Evolutionary conservation across 768 basidiomycete genomes (phyloP), one percentile per base, ranked within the genome.

Genomic region (Lactarius sp.): DNA sequence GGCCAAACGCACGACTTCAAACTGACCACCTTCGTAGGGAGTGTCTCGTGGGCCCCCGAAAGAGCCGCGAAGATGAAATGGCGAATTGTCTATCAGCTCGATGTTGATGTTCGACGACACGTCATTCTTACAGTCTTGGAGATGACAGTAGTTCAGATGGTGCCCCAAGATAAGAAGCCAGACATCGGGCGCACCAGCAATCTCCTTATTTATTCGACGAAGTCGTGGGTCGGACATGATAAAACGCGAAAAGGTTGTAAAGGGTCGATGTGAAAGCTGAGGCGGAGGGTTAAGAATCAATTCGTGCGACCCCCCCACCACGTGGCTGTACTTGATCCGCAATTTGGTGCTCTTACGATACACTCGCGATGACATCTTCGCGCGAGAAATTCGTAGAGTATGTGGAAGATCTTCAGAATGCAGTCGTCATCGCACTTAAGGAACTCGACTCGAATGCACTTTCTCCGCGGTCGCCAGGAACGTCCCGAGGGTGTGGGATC

Each of bases 11-110:
- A 95, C 93, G 52, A 98, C 91, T 76, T 95, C 88, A 70, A 91
- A 98, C 39, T 81, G 81, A 16, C 96, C 95, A 22, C 96, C 95
- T 63, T 91, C 83, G 65, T 98, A 98, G 1, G 96, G 95, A 3
- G 95, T 97, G 47, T 82, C 96, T 69, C 92, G 86, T 13, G 95
- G 95, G 12, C 95, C 95, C 10, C 85, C 85, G 76, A 98, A 98
- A 0, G 90, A 85, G 0, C 95, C 95, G 69, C 87, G 88, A 46
- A 98, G 83, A 73, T 98, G 95, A 72, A 93, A 96, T 0, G 92
- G 92, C 5, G 87, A 91, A 68, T 92, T 85, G 74, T 93, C 92
- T 71, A 96, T 77, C 74, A 93, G 86, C 52, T 93, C 90, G 71
- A 98, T 90, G 68, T 75, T 80, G 76, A 98, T 92, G 61, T 84